These are phyloP conservation scores for Aureoboletus auriporus DNA, from an alignment of 768 basidiomycete genomes.

Conservation along the genomic window DNA sequence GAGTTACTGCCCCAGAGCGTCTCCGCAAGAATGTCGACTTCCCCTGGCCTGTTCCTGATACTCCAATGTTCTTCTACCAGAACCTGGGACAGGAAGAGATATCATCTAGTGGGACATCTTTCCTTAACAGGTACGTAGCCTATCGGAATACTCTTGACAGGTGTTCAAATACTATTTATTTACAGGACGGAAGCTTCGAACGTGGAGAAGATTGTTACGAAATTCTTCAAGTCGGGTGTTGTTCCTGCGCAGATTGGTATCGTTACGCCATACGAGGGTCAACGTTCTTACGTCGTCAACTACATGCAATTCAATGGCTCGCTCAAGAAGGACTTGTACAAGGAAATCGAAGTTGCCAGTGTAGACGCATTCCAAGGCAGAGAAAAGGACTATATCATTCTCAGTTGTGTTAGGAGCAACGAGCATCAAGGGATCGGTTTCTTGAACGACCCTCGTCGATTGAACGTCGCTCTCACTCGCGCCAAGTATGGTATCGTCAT, in stretches of 20 bases:
- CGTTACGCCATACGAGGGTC: slow-evolving; percentile 98
- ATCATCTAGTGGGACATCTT: slow-evolving; percentile 96
- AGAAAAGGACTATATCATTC: slow-evolving; percentile 99
- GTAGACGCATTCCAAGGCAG: slow-evolving; percentile 99
- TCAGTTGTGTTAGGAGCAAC: slow-evolving; percentile 96
- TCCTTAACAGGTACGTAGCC: slow-evolving; percentile 74
- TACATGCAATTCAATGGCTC: slow-evolving; percentile 99
- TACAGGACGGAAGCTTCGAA: slow-evolving; percentile 94
- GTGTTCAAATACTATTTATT: slow-evolving; percentile 1
- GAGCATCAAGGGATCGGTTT: slow-evolving; percentile 99
- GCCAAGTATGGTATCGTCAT: slow-evolving; percentile 99
- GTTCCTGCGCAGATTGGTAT: slow-evolving; percentile 95
- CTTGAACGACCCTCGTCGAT: slow-evolving; percentile 92
- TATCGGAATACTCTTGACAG: neutral
- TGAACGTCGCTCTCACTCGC: slow-evolving; percentile 95
- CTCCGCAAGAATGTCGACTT: slow-evolving; percentile 98
- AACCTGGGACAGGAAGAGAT: slow-evolving; percentile 99
- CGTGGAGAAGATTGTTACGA: slow-evolving; percentile 99
- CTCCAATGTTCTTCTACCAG: slow-evolving; percentile 99
- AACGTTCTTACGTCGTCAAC: slow-evolving; percentile 96
- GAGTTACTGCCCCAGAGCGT: slow-evolving; percentile 97
- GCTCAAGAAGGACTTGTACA: slow-evolving; percentile 98
- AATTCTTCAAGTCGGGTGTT: slow-evolving; percentile 99
- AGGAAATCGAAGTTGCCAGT: slow-evolving; percentile 98
- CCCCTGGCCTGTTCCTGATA: slow-evolving; percentile 96